Conservation (phyloP, 805 yeast species). For the Metschnikowia dekortorum region DNA sequence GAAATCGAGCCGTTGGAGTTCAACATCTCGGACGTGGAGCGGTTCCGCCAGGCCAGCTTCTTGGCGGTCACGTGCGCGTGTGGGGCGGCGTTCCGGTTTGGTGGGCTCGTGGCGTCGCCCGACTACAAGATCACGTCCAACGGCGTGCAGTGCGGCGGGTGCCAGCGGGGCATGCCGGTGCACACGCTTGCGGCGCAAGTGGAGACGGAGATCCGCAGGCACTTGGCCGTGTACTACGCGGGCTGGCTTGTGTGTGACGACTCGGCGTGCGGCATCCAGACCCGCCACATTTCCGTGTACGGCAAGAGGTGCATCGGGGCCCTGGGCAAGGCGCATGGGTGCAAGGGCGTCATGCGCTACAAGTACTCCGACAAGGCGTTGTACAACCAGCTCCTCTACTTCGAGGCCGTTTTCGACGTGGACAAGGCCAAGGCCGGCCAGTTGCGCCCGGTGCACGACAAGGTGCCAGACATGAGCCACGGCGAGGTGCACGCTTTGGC, state of each 20-base stretch:
- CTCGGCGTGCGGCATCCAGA: constrained; percentile 67
- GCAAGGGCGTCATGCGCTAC: constrained; percentile 79
- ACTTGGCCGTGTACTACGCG: constrained; percentile 75
- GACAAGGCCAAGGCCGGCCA: constrained; percentile 62
- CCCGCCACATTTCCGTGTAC: constrained; percentile 84
- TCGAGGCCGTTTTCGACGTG: constrained; percentile 73
- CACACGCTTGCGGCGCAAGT: constrained; percentile 65
- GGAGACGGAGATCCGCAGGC: constrained; percentile 65
- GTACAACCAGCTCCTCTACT: constrained; percentile 81
- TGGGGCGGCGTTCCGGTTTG: constrained; percentile 56
- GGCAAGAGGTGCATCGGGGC: constrained; percentile 79
- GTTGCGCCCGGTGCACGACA: constrained; percentile 41
- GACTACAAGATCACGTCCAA: constrained; percentile 57
- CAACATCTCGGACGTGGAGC: constrained; percentile 72
- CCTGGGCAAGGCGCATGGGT: constrained; percentile 56
- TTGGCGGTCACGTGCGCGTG: constrained; percentile 62
- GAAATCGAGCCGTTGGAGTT: constrained; percentile 74
- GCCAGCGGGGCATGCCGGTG: constrained; percentile 49
- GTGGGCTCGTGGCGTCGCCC: constrained; percentile 66
- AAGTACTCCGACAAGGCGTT: constrained; percentile 73
- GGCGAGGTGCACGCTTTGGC: constrained; percentile 69
- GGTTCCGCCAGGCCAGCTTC: constrained; percentile 63
- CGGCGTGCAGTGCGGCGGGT: constrained; percentile 68
- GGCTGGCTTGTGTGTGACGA: constrained; percentile 88
- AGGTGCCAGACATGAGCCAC: constrained; percentile 19